These are phyloP conservation scores for Nothophaeocryptopus gaeumannii DNA, from an alignment of 2,329 filamentous ascomycete species.

Conservation along the genomic window DNA sequence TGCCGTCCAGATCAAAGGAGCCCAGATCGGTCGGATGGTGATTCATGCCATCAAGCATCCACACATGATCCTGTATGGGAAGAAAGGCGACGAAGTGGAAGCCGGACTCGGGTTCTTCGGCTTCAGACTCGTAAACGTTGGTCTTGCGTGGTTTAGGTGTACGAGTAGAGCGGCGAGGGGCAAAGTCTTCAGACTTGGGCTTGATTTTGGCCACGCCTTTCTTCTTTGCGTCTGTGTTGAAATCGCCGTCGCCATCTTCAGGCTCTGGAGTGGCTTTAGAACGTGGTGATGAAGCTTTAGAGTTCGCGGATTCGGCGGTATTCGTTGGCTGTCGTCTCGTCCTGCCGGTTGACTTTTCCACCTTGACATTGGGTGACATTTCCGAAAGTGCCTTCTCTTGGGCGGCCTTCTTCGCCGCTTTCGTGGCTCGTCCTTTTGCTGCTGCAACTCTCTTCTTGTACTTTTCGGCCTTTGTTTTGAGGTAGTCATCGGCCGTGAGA, in stretches of 20 bases:
- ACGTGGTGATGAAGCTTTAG: constrained; percentile 2
- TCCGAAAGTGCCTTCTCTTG: constrained; percentile 4
- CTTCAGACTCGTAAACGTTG: constrained; percentile 40
- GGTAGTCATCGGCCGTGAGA: constrained; percentile 65
- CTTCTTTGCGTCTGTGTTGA: constrained; percentile 1
- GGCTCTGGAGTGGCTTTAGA: constrained; percentile 3
- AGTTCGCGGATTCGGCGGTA: not conserved
- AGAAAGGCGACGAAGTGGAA: constrained; percentile 92
- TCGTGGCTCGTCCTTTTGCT: constrained; percentile 30
- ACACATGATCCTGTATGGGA: constrained; percentile 69
- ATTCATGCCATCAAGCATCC: constrained; percentile 86
- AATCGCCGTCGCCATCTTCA: constrained; percentile 10
- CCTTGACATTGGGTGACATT: not conserved
- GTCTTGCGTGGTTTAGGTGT: constrained; percentile 20
- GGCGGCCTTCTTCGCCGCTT: constrained; percentile 29
- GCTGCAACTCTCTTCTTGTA: constrained; percentile 32
- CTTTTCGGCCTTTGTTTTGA: constrained; percentile 53
- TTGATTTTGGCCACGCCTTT: constrained; percentile 7
- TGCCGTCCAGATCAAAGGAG: constrained; percentile 33
- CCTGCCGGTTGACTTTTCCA: not conserved
- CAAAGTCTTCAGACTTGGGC: not conserved
- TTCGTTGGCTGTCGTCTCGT: not conserved
- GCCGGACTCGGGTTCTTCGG: constrained; percentile 57
- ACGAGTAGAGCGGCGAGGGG: constrained; percentile 27
- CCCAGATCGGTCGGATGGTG: constrained; percentile 66